Base-by-base conservation (phyloP, 768 basidiomycete genomes). In the Rhizopogon vinicolor region DNA sequence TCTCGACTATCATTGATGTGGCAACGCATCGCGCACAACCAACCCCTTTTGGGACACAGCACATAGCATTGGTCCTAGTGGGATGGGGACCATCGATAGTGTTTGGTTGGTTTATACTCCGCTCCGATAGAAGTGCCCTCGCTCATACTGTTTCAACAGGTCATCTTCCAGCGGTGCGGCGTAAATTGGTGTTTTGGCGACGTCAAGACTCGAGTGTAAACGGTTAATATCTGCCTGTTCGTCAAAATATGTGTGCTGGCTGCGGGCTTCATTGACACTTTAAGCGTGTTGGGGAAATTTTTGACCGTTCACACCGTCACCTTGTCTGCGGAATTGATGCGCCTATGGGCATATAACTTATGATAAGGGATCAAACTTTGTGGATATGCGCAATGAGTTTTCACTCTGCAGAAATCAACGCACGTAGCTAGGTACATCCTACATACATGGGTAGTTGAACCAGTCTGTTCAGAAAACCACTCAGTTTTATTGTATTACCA, bases 41-140 rank as follows among this genome's bases (percentile, higher is more conserved):
- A 2, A 68, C 77, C 13, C 70, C 85, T 4, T 79, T 88, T 60
- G 85, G 85, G 28, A 80, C 85, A 29, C 86, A 88, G 56, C 83
- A 88, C 63, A 63, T 88, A 53, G 81, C 83, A 40, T 64, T 87
- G 44, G 61, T 87, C 16, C 66, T 86, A 25, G 75, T 72, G 8
- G 83, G 75, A 9, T 87, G 85, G 85, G 81, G 76, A 6, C 86
- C 85, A 7, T 69, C 72, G 9, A 35, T 87, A 19, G 63, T 84
- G 37, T 81, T 86, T 60, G 78, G 85, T 79, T 53, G 59, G 75
- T 62, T 29, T 43, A 8, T n/a, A 10, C 44, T 35, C 16, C 22
- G 7, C 13, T 39, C 29, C 19, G 18, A 37, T 12, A 8, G 50
- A 35, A 13, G 12, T 5, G 10, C 9, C 28, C 22, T 18, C 13